Conservation (phyloP, 2,329 filamentous ascomycete species). For the Pseudogymnoascus sp. region DNA sequence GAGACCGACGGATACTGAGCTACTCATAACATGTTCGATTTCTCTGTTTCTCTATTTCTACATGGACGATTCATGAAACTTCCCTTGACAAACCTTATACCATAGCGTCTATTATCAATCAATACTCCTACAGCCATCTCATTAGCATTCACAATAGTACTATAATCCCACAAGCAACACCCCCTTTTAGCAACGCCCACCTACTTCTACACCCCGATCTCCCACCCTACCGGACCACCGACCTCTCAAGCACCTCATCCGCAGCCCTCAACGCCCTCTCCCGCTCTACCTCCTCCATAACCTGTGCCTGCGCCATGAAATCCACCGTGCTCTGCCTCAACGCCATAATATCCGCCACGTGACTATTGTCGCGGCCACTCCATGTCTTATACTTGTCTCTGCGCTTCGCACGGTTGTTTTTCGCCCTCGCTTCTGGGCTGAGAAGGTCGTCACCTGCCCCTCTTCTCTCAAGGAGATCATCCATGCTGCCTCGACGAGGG, state of each 20-base stretch:
- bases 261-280: conserved; percentile 18
- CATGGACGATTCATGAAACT: not conserved
- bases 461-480: conserved; percentile 1
- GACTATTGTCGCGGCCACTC: conserved; percentile 22
- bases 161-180: not conserved
- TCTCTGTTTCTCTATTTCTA: not conserved
- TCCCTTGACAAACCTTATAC: not conserved
- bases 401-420: not conserved
- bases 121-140: not conserved
- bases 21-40: not conserved
- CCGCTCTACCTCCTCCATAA: conserved; percentile 18
- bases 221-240: not conserved
- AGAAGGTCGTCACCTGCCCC: not conserved
- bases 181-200: not conserved
- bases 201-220: no score
- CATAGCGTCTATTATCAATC: not conserved
- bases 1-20: not conserved
- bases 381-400: conserved; percentile 22
- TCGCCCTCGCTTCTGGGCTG: not conserved
- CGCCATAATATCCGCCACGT: conserved; percentile 3
- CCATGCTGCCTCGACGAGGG: not conserved
- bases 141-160: not conserved
- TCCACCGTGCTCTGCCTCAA: conserved; percentile 22
- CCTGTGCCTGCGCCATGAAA: conserved; percentile 16
- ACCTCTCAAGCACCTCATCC: not conserved